Evolutionary conservation across 805 yeast genomes (phyloP), one percentile per base, ranked within the genome.

Genomic region (Priceomyces melissophilus): DNA sequence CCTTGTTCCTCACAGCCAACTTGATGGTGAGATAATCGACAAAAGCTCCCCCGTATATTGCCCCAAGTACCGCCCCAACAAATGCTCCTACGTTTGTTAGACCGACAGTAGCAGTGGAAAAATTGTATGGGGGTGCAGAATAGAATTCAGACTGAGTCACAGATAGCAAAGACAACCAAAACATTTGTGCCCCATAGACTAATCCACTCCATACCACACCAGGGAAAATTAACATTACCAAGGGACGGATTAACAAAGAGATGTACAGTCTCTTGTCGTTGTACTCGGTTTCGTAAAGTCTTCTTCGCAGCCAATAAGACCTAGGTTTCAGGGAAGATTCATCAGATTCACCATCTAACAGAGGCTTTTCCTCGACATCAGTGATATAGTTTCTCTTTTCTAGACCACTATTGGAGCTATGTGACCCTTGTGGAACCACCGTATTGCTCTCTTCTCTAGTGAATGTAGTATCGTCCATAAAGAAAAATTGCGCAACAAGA

Each of bases 91-190:
- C 50, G 48, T 73, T 69, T 9, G 76, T 65, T 41, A 68, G 59
- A 6, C 79, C 79, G 12, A 67, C 65, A 8, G 54, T 49, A 23
- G 64, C 49, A 0, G 72, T 48, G n/a, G 62, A 40, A 44, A 70
- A 72, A 45, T 63, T 58, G 48, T 73, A 75, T 3, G 75, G 75
- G 2, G 55, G 55, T 4, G 48, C 50, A 2, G 63, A 38, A 43
- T 59, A 70, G 15, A 72, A 54, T 36, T 57, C 60, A 0, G 75
- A 60, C 47, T 72, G 75, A 2, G 79, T 71, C 32, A 67, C 65
- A 12, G 66, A 61, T 36, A 73, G 53, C 33, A 74, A 56, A 1
- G 76, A 63, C n/a, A 71, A 54, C 76, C 77, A 72, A 76, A 71
- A 68, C 61, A 72, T 69, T 48, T 70, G 76, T 13, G 72, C 66